These are phyloP conservation scores for Paraphoma chrysanthemicola DNA, from an alignment of 2,329 filamentous ascomycete genomes.

Conservation along the genomic window DNA sequence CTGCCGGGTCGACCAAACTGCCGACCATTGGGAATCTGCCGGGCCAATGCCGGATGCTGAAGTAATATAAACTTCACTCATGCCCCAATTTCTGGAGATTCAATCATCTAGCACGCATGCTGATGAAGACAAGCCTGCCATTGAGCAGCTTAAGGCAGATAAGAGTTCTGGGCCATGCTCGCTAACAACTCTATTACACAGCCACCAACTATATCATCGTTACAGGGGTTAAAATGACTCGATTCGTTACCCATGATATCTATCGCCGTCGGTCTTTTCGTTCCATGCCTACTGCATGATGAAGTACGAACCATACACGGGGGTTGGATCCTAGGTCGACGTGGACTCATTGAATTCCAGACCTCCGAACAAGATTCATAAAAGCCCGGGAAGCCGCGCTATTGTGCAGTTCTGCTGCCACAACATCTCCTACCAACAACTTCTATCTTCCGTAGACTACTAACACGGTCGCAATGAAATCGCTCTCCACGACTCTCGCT, in stretches of 20 bases:
- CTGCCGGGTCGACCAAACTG: not conserved
- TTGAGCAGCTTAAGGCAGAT: not conserved
- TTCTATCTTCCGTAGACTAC: conserved; percentile 1
- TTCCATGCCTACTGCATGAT: not conserved
- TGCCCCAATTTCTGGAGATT: not conserved
- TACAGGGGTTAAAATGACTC: not conserved
- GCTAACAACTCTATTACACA: not conserved
- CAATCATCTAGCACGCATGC: not conserved
- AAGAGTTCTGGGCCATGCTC: not conserved
- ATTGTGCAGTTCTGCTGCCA: not conserved
- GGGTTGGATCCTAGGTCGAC: not conserved
- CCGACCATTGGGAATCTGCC: not conserved
- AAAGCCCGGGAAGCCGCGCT: not conserved
- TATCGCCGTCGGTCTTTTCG: not conserved
- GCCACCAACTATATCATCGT: not conserved
- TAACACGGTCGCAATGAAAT: conserved; percentile 26
- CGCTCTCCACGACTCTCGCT: conserved; percentile 21
- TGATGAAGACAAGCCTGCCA: not conserved
- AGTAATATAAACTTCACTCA: not conserved
- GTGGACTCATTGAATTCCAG: not conserved
- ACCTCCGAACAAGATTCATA: not conserved
- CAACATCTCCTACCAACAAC: not conserved
- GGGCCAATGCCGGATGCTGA: not conserved
- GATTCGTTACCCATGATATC: not conserved
- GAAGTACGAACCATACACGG: not conserved